Percentiles rank a stretch among this genome's conserved stretches.
Conservation (phyloP, 2,329 filamentous ascomycete genomes). For the Pseudonectria buxi region DNA sequence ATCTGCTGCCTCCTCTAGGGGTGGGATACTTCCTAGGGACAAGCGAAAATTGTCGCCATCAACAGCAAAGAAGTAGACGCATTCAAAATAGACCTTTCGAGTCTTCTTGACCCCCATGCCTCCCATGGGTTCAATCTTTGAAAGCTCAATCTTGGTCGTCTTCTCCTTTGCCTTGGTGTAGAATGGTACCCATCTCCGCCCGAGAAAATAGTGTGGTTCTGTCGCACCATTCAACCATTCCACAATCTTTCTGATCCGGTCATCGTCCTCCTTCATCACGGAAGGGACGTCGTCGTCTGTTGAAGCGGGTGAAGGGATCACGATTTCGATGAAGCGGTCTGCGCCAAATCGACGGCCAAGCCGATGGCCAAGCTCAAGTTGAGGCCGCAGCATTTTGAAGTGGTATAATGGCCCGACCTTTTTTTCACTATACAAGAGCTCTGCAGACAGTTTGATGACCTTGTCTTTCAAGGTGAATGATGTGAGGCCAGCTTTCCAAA, state of each 20-base stretch:
- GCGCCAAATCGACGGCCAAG: constrained; percentile 49
- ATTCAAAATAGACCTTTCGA: constrained; percentile 26
- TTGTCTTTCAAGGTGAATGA: constrained; percentile 29
- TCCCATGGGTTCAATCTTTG: too few relatives aligned
- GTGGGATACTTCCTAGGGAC: constrained; percentile 11
- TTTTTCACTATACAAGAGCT: constrained; percentile 31
- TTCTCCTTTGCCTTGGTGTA: constrained; percentile 36
- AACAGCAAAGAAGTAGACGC: constrained; percentile 50
- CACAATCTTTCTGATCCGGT: constrained; percentile 23
- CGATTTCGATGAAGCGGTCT: constrained; percentile 52
- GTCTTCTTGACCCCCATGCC: too few relatives aligned
- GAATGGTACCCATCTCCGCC: constrained; percentile 42
- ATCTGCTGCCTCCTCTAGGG: constrained; percentile 16
- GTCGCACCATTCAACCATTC: constrained; percentile 19
- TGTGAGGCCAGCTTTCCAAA: constrained; percentile 40
- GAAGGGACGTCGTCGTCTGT: constrained; percentile 21
- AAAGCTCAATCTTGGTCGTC: constrained; percentile 27
- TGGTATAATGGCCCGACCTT: constrained; percentile 35
- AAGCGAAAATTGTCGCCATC: constrained; percentile 37
- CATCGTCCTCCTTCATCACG: constrained; percentile 25
- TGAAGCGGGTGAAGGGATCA: constrained; percentile 38
- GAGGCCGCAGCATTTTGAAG: constrained; percentile 42
- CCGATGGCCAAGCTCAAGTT: constrained; percentile 43
- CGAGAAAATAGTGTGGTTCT: constrained; percentile 35
- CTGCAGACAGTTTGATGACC: constrained; percentile 37